phyloP scores from a whole-genome alignment of 495 filamentous ascomycete species.

The Neurospora pannonica region DNA sequence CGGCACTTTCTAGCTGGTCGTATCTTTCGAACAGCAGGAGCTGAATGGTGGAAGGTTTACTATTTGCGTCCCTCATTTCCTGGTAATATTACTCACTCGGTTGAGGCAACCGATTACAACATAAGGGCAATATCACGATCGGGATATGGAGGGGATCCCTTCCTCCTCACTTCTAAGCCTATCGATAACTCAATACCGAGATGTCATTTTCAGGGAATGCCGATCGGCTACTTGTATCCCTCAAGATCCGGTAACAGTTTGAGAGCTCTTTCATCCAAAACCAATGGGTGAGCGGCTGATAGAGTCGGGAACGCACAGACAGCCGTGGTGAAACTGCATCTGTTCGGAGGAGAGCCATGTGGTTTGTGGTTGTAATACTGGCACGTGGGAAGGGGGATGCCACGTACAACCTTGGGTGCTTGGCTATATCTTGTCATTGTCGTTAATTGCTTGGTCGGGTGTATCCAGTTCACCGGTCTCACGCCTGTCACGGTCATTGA shows the following conservation, averaged over 20 bases:
- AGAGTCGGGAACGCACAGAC: not conserved
- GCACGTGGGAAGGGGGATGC: not conserved
- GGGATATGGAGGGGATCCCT: not conserved
- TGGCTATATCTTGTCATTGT: not conserved
- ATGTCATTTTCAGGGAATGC: not conserved
- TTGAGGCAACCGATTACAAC: not conserved
- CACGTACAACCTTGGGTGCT: not conserved
- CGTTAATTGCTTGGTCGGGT: not conserved
- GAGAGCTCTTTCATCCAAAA: not conserved
- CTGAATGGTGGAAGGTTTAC: not conserved
- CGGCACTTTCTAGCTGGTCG: no score
- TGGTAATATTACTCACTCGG: not conserved
- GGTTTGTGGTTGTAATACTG: not conserved
- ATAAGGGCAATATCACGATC: not conserved
- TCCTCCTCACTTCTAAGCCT: not conserved
- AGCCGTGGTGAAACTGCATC: not conserved
- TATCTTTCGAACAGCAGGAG: not conserved
- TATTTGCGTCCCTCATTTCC: not conserved
- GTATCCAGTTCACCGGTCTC: not conserved
- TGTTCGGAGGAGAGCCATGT: not conserved
- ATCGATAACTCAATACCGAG: not conserved
- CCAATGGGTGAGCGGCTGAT: not conserved
- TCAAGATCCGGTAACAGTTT: not conserved
- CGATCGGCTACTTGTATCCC: not conserved
- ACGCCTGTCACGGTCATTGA: not conserved